Evolutionary conservation across 352 stramenopile genomes (phyloP).

Genomic region (Pythium chondricola): DNA sequence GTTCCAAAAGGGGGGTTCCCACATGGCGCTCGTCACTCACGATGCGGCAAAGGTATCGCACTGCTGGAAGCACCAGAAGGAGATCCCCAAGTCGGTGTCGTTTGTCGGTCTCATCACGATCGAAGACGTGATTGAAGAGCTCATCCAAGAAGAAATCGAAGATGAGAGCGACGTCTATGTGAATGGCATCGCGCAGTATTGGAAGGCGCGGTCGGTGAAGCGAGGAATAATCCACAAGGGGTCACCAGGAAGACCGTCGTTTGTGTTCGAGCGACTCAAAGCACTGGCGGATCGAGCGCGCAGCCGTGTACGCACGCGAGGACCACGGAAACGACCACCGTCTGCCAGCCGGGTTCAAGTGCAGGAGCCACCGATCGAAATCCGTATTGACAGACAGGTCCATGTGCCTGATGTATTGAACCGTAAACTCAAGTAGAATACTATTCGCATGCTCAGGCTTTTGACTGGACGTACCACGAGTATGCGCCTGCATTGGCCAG

Average conservation of each 20-base stretch:
- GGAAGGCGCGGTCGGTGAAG: constrained; percentile 23
- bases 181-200: constrained; percentile 41
- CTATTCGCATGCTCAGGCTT: no score
- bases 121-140: constrained; percentile 89
- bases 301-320: constrained; percentile 26
- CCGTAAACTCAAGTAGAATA: no score
- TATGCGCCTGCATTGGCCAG: no score
- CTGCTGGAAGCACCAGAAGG: constrained; percentile 39
- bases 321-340: neutral
- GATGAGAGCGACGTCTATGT: constrained; percentile 83
- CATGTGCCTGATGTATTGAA: no score
- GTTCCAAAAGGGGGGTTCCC: constrained; percentile 85
- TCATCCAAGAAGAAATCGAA: constrained; percentile 88
- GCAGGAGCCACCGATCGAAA: no score
- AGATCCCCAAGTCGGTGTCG: constrained; percentile 33
- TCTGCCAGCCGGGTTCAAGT: no score
- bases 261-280: constrained; percentile 24
- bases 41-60: constrained; percentile 42
- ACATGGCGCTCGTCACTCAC: constrained; percentile 78
- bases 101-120: constrained; percentile 88
- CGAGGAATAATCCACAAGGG: neutral
- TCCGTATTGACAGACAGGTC: no score
- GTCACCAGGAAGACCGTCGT: neutral
- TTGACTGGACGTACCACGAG: no score
- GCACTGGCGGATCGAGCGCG: constrained; percentile 35